Percentiles rank a stretch among this genome's conserved stretches.
These are phyloP conservation scores for Glaciozyma martinii DNA, from an alignment of 768 basidiomycete species.

Conservation along the genomic window DNA sequence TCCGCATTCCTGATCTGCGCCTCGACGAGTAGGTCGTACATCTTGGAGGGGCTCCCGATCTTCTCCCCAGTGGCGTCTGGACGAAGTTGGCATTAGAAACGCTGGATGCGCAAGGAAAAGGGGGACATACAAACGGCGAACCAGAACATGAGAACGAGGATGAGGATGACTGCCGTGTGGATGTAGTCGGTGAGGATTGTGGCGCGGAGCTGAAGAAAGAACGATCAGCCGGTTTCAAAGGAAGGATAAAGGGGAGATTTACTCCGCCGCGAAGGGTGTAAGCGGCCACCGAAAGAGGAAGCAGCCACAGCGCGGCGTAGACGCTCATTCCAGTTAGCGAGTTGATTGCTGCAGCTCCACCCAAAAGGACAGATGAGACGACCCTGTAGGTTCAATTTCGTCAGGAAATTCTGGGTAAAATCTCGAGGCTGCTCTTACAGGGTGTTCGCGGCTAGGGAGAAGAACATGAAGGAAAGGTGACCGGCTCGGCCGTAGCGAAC, in stretches of 20 bases:
- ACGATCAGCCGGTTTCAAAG: no score
- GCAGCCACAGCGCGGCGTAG: slow-evolving; percentile 45
- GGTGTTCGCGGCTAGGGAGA: slow-evolving; percentile 47
- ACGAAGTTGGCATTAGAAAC: no score
- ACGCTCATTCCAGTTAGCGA: slow-evolving; percentile 47
- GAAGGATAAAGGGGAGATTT: no score
- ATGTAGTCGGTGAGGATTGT: slow-evolving; percentile 42
- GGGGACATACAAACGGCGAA: no score
- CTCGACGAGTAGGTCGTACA: slow-evolving; percentile 48
- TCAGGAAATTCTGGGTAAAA: no score
- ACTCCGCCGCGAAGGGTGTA: slow-evolving; percentile 40
- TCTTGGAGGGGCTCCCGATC: slow-evolving; percentile 43
- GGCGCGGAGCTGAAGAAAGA: slow-evolving; percentile 32
- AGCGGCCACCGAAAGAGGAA: slow-evolving; percentile 46
- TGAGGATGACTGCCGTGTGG: slow-evolving; percentile 47
- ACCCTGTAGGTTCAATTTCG: neutral
- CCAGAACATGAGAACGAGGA: slow-evolving; percentile 42
- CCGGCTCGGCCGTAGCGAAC: slow-evolving; percentile 6
- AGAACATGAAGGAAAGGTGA: slow-evolving; percentile 39
- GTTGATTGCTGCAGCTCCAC: slow-evolving; percentile 47
- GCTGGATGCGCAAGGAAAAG: no score
- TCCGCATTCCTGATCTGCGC: slow-evolving; percentile 46
- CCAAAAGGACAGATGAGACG: slow-evolving; percentile 39
- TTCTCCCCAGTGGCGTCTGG: slow-evolving; percentile 41
- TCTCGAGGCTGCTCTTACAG: no score